Evolutionary conservation across 2,329 filamentous ascomycete genomes (phyloP), one percentile per base, ranked within the genome.

Genomic region (Alternaria rosae): DNA sequence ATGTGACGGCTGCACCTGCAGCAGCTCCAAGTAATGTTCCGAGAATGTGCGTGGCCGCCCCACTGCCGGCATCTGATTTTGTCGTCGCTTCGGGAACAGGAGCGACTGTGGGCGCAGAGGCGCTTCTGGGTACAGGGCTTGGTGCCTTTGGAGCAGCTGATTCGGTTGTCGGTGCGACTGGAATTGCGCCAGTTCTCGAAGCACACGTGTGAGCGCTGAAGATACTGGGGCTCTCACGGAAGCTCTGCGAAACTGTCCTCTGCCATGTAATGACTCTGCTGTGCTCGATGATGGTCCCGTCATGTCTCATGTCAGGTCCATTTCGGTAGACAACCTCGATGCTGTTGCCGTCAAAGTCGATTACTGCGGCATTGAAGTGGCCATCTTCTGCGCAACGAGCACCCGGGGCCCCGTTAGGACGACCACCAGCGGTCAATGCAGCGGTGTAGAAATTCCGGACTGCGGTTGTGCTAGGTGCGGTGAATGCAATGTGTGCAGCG

Each of bases 271-370:
- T 74, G 17, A 86, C 83, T 41, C 79, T 80, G 65, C 79, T 81
- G 54, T 82, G 77, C 64, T 81, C 75, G 38, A 80, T 72, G 17
- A 82, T 76, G 20, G 80, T 76, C 3, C 75, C 78, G 55, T 82
- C 79, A 45, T 80, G 77, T 61, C 66, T 71, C 65, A 76, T 65
- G 61, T 76, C 77, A 38, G 76, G 78, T 42, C 76, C 79, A 55
- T 82, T 80, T 54, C 84, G 83, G 76, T 88, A 91, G 52, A 94
- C 87, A 28, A 92, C 91, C 75, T 95, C 92, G 75, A 97, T 89
- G 70, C 87, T 91, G 81, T 97, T 96, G 53, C 92, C 92, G 81
- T 97, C 92, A 57, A 92, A 85, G 78, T 97, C 93, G 62, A 88
- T 85, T 42, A 93, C 82, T 7, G 87, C 86, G 50, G 88, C 87